phyloP scores from a whole-genome alignment of 768 basidiomycete species.

The Strobilomyces echinocephalus region DNA sequence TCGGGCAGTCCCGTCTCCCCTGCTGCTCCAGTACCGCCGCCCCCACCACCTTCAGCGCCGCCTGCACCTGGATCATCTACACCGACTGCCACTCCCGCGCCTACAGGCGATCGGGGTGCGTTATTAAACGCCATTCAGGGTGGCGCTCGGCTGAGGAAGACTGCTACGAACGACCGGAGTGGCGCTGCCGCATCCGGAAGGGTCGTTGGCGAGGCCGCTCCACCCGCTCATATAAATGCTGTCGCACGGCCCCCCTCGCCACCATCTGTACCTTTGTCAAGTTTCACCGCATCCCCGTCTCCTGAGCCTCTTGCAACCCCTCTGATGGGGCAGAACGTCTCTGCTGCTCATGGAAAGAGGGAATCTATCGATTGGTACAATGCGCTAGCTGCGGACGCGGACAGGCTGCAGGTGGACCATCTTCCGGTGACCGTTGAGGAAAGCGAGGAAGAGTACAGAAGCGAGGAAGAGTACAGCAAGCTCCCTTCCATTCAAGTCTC shows the following conservation, averaged over 20 bases:
- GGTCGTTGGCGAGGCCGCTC: constrained; percentile 70
- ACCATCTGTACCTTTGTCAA: neutral
- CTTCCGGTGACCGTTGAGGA: constrained; percentile 57
- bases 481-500: constrained; percentile 56
- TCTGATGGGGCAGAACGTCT: constrained; percentile 13
- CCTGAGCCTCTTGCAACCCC: constrained; percentile 16
- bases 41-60: constrained; percentile 35
- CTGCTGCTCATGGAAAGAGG: constrained; percentile 42
- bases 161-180: constrained; percentile 82
- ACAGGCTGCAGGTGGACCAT: constrained; percentile 42
- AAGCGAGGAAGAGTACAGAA: constrained; percentile 50
- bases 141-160: constrained; percentile 65
- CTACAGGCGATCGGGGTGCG: constrained; percentile 54
- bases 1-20: constrained; percentile 25
- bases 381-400: constrained; percentile 63
- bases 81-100: constrained; percentile 34
- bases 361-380: constrained; percentile 92
- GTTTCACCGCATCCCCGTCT: constrained; percentile 10
- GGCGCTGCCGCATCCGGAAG: constrained; percentile 62
- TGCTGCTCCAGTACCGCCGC: constrained; percentile 35
- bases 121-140: constrained; percentile 77
- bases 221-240: constrained; percentile 63
- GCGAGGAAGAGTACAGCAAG: constrained; percentile 49
- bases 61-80: constrained; percentile 19
- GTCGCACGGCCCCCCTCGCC: constrained; percentile 39